Base-by-base conservation (phyloP, 495 filamentous ascomycete genomes). In the Penicillium longicatenatum region DNA sequence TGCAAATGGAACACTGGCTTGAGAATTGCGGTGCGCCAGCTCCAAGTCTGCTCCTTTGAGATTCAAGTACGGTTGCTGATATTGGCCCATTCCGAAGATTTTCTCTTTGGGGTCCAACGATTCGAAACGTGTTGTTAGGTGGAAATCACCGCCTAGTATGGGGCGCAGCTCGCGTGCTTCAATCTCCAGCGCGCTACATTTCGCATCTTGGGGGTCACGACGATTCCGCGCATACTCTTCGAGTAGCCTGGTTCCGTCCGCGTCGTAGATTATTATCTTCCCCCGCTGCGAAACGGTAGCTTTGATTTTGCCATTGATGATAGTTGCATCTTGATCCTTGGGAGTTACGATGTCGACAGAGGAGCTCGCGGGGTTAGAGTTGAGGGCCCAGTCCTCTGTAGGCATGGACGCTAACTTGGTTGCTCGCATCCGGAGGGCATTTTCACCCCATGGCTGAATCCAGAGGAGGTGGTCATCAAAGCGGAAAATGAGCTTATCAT, bases 11-110 rank as follows among this genome's bases (percentile, higher is more conserved):
- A 86, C 75, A 55, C 77, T 80, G 1, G 82, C 82, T 63, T 86
- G 83, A 3, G 80, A 83, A 61, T 84, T 85, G 6, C 82, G 80
- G n/a, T 86, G 83, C 4, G 83, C 82, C 0, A 86, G 70, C 60
- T 85, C 83, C 20, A 86, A 64, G 56, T 84, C 82, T 4, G 69
- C 45, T 0, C 83, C 83, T 61, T 84, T 84, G 49, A 85, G 70
- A 60, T 86, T 77, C 46, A 85, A 66, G 26, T 70, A 72, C 3
- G 77, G 74, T 60, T 85, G 82, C 59, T 86, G 83, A 59, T 86
- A 86, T 65, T 86, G 82, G 12, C 83, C 83, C 83, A 86, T 85
- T 31, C 83, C 83, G 58, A 78, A 86, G 12, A 86, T 75, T 64
- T 79, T 82, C 66, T 86, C 83, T 30, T 76, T 66, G 0, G 68